Evolutionary conservation across 2,329 filamentous ascomycete species (phyloP), one percentile per base, ranked within the genome.

Genomic region (Apiospora aurea): DNA sequence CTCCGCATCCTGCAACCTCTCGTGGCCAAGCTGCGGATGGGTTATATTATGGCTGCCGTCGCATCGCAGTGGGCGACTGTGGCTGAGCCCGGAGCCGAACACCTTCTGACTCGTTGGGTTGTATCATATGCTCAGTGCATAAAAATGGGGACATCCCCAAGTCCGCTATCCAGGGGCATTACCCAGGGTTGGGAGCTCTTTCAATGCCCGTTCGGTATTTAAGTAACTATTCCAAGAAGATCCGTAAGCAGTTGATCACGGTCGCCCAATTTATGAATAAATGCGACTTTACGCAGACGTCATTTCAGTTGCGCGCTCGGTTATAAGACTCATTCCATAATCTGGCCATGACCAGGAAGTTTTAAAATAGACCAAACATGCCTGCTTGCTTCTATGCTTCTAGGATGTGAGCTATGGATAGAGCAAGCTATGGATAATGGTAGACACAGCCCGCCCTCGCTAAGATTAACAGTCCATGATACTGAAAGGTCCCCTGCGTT

Each of bases 21-120:
- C 7, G 5, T 38, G 34, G 34, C 7, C 34, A 43, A 43, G 18
- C 4, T 64, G 57, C 24, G 57, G 21, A 64, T 24, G 57, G 4
- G 4, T 38, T 4, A 14, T n/a, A 10, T 29, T 29, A 13, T n/a
- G 46, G 13, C 11, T 18, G 11, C 18, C 3, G 57, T 41, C 34
- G 57, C 34, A 34, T 41, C 10, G n/a, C 29, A 1, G 29, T 41
- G 29, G 57, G 10, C 18, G 21, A n/a, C 4, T n/a, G 21, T 64
- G 57, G 57, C 57, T 64, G 34, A 64, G 57, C 57, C 18, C 10
- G 34, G 29, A 18, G 16, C 21, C 21, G 47, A 49, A 49, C 47
- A 34, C 21, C 53, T 64, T 34, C 57, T 64, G 57, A 64, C 57
- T 64, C 57, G 57, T 41, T 64, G 21, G 57, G 34, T 13, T 64